Evolutionary conservation across 352 stramenopile genomes (phyloP).

Genomic region (Plasmopara halstedii): DNA sequence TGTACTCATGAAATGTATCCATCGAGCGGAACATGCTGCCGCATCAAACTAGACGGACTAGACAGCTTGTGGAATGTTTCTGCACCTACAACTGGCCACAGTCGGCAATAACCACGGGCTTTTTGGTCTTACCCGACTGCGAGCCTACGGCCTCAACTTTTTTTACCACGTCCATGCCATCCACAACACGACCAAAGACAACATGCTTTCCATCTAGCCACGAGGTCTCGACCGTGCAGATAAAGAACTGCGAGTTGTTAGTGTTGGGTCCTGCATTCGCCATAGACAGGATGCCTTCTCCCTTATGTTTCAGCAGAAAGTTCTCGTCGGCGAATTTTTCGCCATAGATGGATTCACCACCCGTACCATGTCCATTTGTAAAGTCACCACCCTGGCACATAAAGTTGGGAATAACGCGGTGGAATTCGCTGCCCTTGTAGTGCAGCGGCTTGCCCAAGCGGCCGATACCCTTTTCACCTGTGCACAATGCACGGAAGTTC

Average conservation of each 20-base stretch:
- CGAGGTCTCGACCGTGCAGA: slow-evolving; percentile 87
- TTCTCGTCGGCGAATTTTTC: slow-evolving; percentile 95
- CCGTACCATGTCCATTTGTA: slow-evolving; percentile 87
- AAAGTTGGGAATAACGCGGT: slow-evolving; percentile 91
- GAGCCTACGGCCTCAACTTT: slow-evolving; percentile 94
- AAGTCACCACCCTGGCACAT: slow-evolving; percentile 98
- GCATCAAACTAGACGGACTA: no score
- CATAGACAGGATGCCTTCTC: slow-evolving; percentile 91
- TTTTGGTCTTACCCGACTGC: slow-evolving; percentile 86
- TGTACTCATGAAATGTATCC: no score
- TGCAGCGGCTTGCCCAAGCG: slow-evolving; percentile 71
- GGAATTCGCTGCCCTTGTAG: slow-evolving; percentile 86
- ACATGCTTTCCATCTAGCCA: slow-evolving; percentile 91
- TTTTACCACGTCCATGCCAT: slow-evolving; percentile 97
- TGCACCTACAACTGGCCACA: slow-evolving; percentile 86
- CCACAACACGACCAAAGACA: slow-evolving; percentile 93
- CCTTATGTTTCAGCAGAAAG: slow-evolving; percentile 89
- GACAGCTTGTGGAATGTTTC: no score
- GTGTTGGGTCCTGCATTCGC: slow-evolving; percentile 95
- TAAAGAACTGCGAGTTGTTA: slow-evolving; percentile 98
- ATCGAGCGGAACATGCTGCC: no score
- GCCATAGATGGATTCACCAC: slow-evolving; percentile 94
- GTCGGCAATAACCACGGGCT: slow-evolving; percentile 91
- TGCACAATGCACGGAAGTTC: slow-evolving; percentile 98
- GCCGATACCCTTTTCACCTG: slow-evolving; percentile 92